Conservation (phyloP, 768 basidiomycete genomes). For the Cystobasidium ongulense region DNA sequence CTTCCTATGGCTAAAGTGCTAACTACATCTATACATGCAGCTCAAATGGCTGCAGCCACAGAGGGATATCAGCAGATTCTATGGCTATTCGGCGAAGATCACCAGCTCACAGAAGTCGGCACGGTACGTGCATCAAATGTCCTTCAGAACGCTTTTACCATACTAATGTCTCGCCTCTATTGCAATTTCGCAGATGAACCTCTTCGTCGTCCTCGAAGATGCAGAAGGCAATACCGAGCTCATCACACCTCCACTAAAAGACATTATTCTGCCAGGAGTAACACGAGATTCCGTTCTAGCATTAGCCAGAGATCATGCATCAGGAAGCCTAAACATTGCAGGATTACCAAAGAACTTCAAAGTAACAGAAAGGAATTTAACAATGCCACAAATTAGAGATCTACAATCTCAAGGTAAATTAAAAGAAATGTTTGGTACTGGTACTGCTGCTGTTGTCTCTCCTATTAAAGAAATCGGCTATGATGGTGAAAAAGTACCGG, state of each 20-base stretch:
- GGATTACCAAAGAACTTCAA: slow-evolving; percentile 50
- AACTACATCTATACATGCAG: slow-evolving; percentile 47
- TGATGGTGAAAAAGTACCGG: slow-evolving; percentile 45
- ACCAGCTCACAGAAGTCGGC: slow-evolving; percentile 52
- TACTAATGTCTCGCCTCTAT: not conserved
- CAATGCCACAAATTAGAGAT: slow-evolving; percentile 53
- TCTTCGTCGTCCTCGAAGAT: slow-evolving; percentile 60
- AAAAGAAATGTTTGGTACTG: slow-evolving; percentile 74
- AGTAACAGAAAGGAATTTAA: slow-evolving; percentile 57
- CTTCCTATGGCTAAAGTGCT: not conserved
- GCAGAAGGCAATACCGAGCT: slow-evolving; percentile 62
- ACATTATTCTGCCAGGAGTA: slow-evolving; percentile 80
- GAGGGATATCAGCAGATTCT: slow-evolving; percentile 69
- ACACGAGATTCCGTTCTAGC: slow-evolving; percentile 75
- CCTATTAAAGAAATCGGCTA: slow-evolving; percentile 63
- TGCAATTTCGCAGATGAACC: slow-evolving; percentile 55
- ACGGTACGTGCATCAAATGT: slow-evolving; percentile 40
- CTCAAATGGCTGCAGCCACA: slow-evolving; percentile 59
- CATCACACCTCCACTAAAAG: slow-evolving; percentile 79
- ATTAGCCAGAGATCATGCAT: slow-evolving; percentile 59
- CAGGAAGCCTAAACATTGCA: slow-evolving; percentile 45
- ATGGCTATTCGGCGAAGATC: slow-evolving; percentile 63
- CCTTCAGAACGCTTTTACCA: not conserved
- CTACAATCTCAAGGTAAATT: slow-evolving; percentile 57
- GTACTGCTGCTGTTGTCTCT: slow-evolving; percentile 67